Base-by-base conservation (phyloP, 164 flowering plant species). In the Tinospora cordifolia region DNA sequence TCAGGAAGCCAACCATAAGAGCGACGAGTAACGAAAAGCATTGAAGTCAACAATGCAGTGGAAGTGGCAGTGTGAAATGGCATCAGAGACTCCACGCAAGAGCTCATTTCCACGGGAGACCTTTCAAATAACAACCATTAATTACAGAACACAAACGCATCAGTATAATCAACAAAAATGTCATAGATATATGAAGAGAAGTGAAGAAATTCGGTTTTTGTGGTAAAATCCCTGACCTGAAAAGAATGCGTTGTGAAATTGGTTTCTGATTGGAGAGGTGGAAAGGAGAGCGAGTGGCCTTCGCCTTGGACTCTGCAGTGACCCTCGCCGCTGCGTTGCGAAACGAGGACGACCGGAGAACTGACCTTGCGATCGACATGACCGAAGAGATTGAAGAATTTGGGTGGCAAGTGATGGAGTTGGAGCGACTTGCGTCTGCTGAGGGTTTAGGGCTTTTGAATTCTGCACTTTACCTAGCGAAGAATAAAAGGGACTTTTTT, bases 11-110 rank as follows among this genome's bases (percentile, higher is more conserved):
- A 88, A 62, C 87, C 84, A 63, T 71, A 86, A 67, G 72, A 36
- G 19, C 83, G 79, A 25, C 80, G 84, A 74, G 89, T 80, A 47
- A 78, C 88, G 1, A 93, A 84, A 21, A 91, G 87, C 93, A 82
- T 86, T 8, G 97, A 91, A 75, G 76, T 88, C 59, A 91, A 86
- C 83, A 89, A 79, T 19, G 95, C 88, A 36, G 91, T 86, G 57
- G 95, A 90, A 14, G 92, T 89, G 14, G 95, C 93, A 9, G 88
- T 82, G 83, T 91, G 95, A 76, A 81, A 84, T 8, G 97, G 97
- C 72, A 89, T 79, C 87, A 90, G 74, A 6, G 95, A 78, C 19
- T 86, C 88, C 59, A 88, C 80, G 51, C 86, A 81, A 79, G 82
- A 72, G 77, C 93, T 88, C 93, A 87, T 38, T 75, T 85, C 91